Percentiles rank a stretch among this genome's conserved stretches.
These are phyloP conservation scores for Cutaneotrichosporon cavernicola DNA, from an alignment of 1,284 basidiomycete genomes.

Conservation along the genomic window DNA sequence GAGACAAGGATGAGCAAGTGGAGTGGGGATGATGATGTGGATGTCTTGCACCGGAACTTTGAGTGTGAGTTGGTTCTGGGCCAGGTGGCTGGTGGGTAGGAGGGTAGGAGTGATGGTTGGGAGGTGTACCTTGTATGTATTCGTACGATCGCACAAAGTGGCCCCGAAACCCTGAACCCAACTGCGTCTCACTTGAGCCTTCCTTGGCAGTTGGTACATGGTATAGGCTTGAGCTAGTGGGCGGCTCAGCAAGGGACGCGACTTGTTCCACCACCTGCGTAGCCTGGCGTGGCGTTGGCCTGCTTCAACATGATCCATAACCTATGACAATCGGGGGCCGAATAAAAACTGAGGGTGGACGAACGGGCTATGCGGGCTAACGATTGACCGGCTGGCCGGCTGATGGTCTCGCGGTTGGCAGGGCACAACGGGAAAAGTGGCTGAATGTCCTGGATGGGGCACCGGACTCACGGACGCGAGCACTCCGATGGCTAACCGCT, in stretches of 20 bases:
- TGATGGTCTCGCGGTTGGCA: too few relatives aligned
- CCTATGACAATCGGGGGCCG: not conserved
- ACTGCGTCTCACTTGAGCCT: not conserved
- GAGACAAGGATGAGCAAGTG: not conserved
- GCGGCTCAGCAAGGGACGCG: too few relatives aligned
- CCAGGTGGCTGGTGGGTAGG: not conserved
- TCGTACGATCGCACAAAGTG: constrained; percentile 8
- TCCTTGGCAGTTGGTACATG: too few relatives aligned
- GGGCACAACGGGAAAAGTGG: too few relatives aligned
- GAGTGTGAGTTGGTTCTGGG: not conserved
- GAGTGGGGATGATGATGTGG: not conserved
- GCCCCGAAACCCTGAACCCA: constrained; percentile 3
- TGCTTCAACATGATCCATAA: too few relatives aligned
- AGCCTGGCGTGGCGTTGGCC: too few relatives aligned
- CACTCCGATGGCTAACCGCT: not conserved
- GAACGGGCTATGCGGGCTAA: too few relatives aligned
- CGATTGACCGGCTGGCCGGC: too few relatives aligned
- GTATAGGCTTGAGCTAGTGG: too few relatives aligned
- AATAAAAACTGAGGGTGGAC: not conserved
- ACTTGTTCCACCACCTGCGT: too few relatives aligned
- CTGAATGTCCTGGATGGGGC: not conserved
- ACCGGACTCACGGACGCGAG: not conserved
- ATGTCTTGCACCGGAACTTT: not conserved
- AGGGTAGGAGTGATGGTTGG: not conserved
- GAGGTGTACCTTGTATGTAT: not conserved